Base-by-base conservation (phyloP, 179 eudicot genomes). In the Beta corolliflora region DNA sequence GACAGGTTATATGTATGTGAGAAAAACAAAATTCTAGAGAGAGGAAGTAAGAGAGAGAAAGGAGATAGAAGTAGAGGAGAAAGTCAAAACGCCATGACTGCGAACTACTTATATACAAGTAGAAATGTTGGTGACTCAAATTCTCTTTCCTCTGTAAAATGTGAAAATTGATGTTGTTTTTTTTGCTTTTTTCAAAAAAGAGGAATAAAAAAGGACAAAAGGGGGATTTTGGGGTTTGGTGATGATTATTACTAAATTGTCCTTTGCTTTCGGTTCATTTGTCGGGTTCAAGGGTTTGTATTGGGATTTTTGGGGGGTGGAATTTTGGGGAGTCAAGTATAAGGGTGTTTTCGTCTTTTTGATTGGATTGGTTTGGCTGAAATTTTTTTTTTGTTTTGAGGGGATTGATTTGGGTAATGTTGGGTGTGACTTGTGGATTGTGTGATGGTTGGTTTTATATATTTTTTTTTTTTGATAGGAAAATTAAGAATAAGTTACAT, bases 221-320 rank as follows among this genome's bases (percentile, higher is more conserved):
- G 29, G 18, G 63, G 50, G 31, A 21, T 53, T 73, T 23, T 14
- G 15, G 36, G 44, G 63, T 18, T 0, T 63, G 18, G 10, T 11
- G 12, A 9, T 11, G 9, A 10, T 19, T 45, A 8, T 68, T 9
- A 81, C 86, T 50, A 21, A 72, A 58, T 2, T 77, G 4, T 6
- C 77, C 84, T 36, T 78, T 81, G 76, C 87, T 84, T 84, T 84
- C 80, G 84, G 84, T 81, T 84, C 50, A 5, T 77, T 55, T 66
- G 75, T 48, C 14, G 11, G 2, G 21, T 31, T 29, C 31, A 29
- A 29, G 76, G 83, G 1, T 41, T 29, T 14, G 2, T 9, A 75
- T 80, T n/a, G 71, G 77, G 23, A 25, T 25, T 25, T 74, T 67
- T 36, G 0, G 41, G 48, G 13, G 4, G 4, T 3, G 23, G 45